These are phyloP conservation scores for Geotrichum histeridarum DNA, from an alignment of 1,139 yeast genomes.

Conservation along the genomic window DNA sequence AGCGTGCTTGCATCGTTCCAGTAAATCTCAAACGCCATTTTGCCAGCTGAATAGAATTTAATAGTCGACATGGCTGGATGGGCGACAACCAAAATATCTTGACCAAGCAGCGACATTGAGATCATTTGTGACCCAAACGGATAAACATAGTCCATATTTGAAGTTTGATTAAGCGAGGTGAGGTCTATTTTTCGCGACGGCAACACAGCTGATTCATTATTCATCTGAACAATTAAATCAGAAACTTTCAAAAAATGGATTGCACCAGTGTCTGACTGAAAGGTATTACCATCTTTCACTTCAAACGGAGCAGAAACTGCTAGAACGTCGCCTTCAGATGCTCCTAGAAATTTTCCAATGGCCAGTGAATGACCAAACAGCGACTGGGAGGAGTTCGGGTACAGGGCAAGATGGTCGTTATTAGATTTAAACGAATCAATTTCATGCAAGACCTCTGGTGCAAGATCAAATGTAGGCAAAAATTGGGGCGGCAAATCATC, in stretches of 20 bases:
- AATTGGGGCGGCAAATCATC: background rate
- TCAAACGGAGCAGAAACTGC: constrained; percentile 51
- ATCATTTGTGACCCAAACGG: constrained; percentile 34
- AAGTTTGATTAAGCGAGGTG: background rate
- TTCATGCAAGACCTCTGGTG: background rate
- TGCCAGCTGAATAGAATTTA: constrained; percentile 31
- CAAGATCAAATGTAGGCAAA: background rate
- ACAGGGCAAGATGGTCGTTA: background rate
- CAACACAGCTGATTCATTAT: background rate
- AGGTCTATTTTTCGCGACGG: background rate
- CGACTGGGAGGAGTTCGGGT: background rate
- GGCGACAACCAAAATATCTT: constrained; percentile 32
- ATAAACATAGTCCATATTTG: constrained; percentile 22
- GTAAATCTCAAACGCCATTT: constrained; percentile 23
- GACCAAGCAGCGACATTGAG: constrained; percentile 23
- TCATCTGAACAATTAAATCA: background rate
- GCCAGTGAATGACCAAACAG: constrained; percentile 43
- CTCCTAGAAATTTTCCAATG: constrained; percentile 40
- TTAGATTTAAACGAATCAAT: background rate
- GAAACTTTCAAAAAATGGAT: constrained; percentile 8
- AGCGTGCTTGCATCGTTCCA: constrained; percentile 25
- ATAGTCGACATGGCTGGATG: constrained; percentile 37
- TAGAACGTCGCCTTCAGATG: constrained; percentile 34
- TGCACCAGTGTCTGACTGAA: constrained; percentile 9
- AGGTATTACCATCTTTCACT: constrained; percentile 21